These are phyloP conservation scores for Raffaelea albimanens DNA, from an alignment of 2,329 filamentous ascomycete species.

Conservation along the genomic window DNA sequence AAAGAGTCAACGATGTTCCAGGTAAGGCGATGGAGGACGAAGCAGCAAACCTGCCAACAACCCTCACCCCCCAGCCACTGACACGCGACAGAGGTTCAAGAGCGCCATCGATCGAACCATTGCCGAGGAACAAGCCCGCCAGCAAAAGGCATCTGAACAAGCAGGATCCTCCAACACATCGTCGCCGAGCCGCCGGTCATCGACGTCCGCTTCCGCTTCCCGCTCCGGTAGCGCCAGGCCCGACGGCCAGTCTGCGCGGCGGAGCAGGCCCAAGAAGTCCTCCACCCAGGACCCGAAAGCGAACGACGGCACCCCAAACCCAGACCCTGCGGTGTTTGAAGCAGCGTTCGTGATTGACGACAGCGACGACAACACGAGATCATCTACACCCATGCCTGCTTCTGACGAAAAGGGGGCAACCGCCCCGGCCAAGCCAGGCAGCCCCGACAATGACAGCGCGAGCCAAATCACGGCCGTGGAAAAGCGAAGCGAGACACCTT, in stretches of 20 bases:
- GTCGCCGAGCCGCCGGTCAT: slow-evolving; percentile 32
- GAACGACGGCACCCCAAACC: slow-evolving; percentile 36
- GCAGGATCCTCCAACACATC: slow-evolving; percentile 27
- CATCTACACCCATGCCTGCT: slow-evolving; percentile 6
- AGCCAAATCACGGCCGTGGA: not conserved
- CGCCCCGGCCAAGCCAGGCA: not conserved
- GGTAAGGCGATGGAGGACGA: too few species aligned
- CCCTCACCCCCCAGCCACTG: too few species aligned
- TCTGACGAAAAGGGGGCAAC: not conserved
- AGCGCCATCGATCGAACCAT: slow-evolving; percentile 80
- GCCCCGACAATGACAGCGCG: slow-evolving; percentile 3
- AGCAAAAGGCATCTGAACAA: slow-evolving; percentile 42
- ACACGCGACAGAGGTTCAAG: slow-evolving; percentile 56
- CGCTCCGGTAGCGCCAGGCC: slow-evolving; percentile 24
- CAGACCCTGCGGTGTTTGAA: slow-evolving; percentile 83
- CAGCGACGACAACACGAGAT: slow-evolving; percentile 56
- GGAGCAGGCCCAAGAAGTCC: slow-evolving; percentile 29
- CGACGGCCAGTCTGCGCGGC: slow-evolving; percentile 19
- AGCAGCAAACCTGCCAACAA: too few species aligned
- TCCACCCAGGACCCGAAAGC: slow-evolving; percentile 24
- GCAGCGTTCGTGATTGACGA: slow-evolving; percentile 81
- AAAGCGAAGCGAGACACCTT: not conserved
- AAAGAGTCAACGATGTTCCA: not conserved
- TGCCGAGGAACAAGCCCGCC: slow-evolving; percentile 82
- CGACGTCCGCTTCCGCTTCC: slow-evolving; percentile 35